Base-by-base conservation (phyloP, 208 protist species). In the Polymyxa betae region DNA sequence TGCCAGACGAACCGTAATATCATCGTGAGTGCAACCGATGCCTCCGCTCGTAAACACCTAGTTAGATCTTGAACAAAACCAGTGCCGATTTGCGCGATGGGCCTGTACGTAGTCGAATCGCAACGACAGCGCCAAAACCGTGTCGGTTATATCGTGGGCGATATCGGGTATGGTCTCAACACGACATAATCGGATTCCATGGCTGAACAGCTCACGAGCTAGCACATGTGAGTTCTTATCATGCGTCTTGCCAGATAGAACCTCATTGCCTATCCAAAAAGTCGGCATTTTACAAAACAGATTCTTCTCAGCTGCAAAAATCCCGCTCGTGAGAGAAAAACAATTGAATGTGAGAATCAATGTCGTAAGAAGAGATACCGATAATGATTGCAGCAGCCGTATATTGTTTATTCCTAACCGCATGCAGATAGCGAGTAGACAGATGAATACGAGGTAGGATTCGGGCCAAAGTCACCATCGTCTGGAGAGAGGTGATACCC, bases 41-140 rank as follows among this genome's bases (percentile, higher is more conserved):
- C 72, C 72, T 20, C 72, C 72, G 35, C 72, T 82, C 10, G 72
- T 82, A 82, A 82, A 82, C 12, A 82, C 72, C 72, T 82, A n/a
- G 12, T 82, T 82, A n/a, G 35, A 5, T 45, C n/a, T 5, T 35
- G 10, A 45, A 82, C 16, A 43, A 82, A 38, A 35, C 35, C n/a
- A 35, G n/a, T 43, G n/a, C 40, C 16, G 5, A 82, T 82, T 82
- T 5, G 5, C 5, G 35, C n/a, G 54, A 66, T 82, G 72, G 35
- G 35, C 35, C 72, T 43, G 5, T 43, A 82, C 72, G 35, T 82
- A 82, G n/a, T 82, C 72, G n/a, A 82, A 5, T 5, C 16, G 35
- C 72, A n/a, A 82, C 35, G 72, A 82, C 5, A 82, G 72, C 16
- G 5, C 12, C 16, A 12, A 43, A 45, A 82, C 72, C 5, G 72